These are phyloP conservation scores for Neurospora africana DNA, from an alignment of 495 filamentous ascomycete species.

Conservation along the genomic window DNA sequence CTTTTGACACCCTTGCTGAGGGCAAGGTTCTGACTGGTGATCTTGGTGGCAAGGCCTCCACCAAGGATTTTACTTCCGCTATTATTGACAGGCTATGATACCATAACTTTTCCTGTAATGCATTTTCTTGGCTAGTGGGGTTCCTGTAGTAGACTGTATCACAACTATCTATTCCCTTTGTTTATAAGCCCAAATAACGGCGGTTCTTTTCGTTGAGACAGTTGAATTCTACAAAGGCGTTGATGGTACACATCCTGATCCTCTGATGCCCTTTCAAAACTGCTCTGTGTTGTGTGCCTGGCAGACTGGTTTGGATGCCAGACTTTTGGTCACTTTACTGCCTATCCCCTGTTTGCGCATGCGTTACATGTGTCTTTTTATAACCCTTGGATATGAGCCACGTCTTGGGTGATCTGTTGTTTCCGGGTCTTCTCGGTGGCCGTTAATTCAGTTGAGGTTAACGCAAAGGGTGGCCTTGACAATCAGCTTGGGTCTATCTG, in stretches of 20 bases:
- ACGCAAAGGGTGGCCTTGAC: not conserved
- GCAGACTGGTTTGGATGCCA: not conserved
- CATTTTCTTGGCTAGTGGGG: slow-evolving; percentile 5
- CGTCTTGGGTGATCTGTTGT: not conserved
- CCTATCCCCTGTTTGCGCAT: not conserved
- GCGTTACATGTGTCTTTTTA: not conserved
- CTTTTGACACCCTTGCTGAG: slow-evolving; percentile 87
- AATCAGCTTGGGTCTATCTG: not conserved
- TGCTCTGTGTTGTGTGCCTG: not conserved
- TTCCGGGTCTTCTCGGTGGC: not conserved
- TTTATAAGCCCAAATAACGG: not conserved
- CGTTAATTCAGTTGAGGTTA: not conserved
- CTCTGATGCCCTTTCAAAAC: not conserved
- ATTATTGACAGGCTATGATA: slow-evolving; percentile 73
- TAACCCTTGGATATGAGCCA: not conserved
- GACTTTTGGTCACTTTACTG: not conserved
- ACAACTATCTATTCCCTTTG: slow-evolving; percentile 6
- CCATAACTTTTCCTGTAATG: slow-evolving; percentile 5
- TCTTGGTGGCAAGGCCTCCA: slow-evolving; percentile 89
- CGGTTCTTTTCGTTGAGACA: not conserved
- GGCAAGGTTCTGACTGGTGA: slow-evolving; percentile 94
- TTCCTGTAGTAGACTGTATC: slow-evolving; percentile 12
- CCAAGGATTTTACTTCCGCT: slow-evolving; percentile 78
- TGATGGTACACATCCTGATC: not conserved
- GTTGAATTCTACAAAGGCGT: not conserved